phyloP scores from a whole-genome alignment of 148 eudicot genomes.

The Chenopodium album region DNA sequence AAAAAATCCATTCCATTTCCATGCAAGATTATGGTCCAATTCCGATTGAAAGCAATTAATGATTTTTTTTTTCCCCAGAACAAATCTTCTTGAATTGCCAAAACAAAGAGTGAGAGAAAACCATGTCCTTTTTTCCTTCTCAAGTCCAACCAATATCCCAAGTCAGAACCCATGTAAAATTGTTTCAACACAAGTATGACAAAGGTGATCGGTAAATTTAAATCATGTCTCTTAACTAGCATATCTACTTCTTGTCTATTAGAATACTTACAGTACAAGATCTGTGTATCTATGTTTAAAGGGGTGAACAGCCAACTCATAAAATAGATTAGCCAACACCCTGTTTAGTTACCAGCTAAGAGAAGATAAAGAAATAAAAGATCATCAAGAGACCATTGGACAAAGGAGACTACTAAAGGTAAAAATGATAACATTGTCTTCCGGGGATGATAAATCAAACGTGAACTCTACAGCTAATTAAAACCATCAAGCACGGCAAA shows the following conservation, averaged over 20 bases:
- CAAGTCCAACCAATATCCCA: neutral
- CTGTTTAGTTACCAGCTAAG: neutral
- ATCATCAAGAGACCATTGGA: neutral
- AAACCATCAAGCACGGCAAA: neutral
- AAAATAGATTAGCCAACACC: neutral
- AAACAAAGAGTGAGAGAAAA: neutral
- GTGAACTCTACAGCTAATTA: neutral
- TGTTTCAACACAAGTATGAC: neutral
- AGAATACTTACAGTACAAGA: neutral
- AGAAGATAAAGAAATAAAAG: no score
- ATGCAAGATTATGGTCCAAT: neutral
- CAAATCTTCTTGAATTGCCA: neutral
- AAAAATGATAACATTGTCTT: no score
- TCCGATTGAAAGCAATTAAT: neutral
- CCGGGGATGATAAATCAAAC: neutral
- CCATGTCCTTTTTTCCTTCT: neutral
- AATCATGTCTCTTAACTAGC: neutral
- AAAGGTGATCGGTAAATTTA: neutral
- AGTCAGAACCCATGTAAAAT: neutral
- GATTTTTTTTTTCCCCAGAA: neutral
- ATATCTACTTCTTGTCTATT: neutral
- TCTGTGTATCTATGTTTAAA: neutral
- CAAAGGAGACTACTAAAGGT: neutral
- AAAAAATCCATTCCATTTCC: neutral
- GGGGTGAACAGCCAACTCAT: neutral